These are phyloP conservation scores for Crepidotus variabilis DNA, from an alignment of 768 basidiomycete genomes.

Conservation along the genomic window DNA sequence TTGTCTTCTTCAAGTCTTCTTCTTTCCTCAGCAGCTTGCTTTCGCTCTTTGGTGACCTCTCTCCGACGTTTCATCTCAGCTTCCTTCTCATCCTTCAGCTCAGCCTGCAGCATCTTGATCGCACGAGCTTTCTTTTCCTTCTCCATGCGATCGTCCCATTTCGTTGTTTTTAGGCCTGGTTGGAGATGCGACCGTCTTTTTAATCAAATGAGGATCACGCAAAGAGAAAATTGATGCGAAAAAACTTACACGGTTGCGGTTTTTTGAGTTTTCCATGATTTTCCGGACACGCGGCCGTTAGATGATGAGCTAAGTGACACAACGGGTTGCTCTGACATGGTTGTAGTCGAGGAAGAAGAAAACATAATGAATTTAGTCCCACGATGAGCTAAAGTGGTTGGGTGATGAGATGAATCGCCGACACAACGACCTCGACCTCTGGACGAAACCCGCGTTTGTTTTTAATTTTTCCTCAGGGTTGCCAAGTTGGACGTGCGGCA, in stretches of 20 bases:
- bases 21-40: slow-evolving; percentile 70
- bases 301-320: slow-evolving; percentile 51
- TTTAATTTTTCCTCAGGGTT: background rate
- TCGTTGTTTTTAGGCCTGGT: slow-evolving; percentile 59
- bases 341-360: slow-evolving; percentile 6
- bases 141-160: slow-evolving; percentile 67
- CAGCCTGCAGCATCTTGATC: slow-evolving; percentile 68
- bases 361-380: slow-evolving; percentile 9
- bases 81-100: slow-evolving; percentile 74
- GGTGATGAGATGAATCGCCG: background rate
- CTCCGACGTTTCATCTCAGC: slow-evolving; percentile 64
- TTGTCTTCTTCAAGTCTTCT: slow-evolving; percentile 63
- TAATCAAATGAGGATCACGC: slow-evolving; percentile 12
- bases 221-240: background rate
- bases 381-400: slow-evolving; percentile 11
- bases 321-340: slow-evolving; percentile 21
- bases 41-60: slow-evolving; percentile 67
- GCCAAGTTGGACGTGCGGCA: background rate
- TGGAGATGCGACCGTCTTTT: slow-evolving; percentile 67
- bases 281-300: slow-evolving; percentile 65
- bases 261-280: slow-evolving; percentile 59
- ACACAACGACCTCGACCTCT: background rate
- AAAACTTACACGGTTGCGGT: slow-evolving; percentile 44
- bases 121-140: slow-evolving; percentile 63
- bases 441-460: background rate